phyloP scores from a whole-genome alignment of 495 filamentous ascomycete genomes.

The Hypoxylon cercidicola region DNA sequence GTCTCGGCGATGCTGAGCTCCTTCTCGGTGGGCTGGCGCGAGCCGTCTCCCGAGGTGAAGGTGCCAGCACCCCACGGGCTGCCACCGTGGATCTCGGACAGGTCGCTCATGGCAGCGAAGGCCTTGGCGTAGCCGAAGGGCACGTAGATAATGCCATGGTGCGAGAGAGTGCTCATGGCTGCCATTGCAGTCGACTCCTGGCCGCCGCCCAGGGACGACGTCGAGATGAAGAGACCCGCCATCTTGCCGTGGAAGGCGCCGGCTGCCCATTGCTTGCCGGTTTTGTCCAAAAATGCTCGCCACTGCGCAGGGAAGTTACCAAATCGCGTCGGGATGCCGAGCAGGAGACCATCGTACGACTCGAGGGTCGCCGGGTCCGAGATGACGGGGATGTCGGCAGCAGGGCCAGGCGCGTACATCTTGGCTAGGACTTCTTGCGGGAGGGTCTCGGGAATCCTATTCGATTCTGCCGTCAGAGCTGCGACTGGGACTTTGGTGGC shows the following conservation, averaged over 20 bases:
- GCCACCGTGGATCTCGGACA: conserved; percentile 84
- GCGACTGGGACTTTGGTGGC: neutral
- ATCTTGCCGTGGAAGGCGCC: conserved; percentile 91
- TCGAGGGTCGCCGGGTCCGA: conserved; percentile 71
- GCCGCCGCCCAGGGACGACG: conserved; percentile 83
- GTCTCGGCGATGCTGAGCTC: conserved; percentile 81
- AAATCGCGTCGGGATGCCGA: conserved; percentile 98
- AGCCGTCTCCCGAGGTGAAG: conserved; percentile 82
- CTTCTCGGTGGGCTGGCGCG: conserved; percentile 75
- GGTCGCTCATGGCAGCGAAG: conserved; percentile 73
- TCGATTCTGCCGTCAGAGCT: conserved; percentile 6
- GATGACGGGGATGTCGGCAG: conserved; percentile 70
- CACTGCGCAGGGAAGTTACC: conserved; percentile 98
- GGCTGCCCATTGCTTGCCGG: conserved; percentile 74
- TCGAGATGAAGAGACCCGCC: conserved; percentile 90
- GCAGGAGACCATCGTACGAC: conserved; percentile 87
- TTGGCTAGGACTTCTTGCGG: conserved; percentile 76
- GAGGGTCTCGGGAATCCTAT: conserved; percentile 87
- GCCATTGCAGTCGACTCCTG: conserved; percentile 90
- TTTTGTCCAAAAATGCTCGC: conserved; percentile 89
- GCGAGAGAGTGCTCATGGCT: conserved; percentile 85
- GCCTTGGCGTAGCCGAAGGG: conserved; percentile 90
- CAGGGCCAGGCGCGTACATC: conserved; percentile 90
- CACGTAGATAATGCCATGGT: conserved; percentile 96
- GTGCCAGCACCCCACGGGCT: conserved; percentile 95